Evolutionary conservation across 768 basidiomycete species (phyloP).

Genomic region (Leccinum boreale): DNA sequence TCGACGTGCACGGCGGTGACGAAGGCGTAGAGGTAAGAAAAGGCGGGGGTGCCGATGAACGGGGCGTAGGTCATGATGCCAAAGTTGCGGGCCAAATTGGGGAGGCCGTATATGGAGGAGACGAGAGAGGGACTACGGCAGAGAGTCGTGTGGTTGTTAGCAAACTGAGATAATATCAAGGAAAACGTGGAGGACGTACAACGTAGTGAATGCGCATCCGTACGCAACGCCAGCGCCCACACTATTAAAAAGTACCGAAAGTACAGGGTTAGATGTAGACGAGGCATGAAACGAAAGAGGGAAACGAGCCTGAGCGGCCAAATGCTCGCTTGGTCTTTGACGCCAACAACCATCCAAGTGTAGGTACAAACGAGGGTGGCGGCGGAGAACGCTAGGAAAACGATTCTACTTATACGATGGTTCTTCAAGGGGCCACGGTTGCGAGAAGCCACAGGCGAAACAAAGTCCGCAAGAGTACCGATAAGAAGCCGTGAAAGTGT

Average conservation of each 20-base stretch:
- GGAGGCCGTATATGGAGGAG: constrained; percentile 66
- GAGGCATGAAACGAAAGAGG: neutral
- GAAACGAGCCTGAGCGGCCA: constrained; percentile 65
- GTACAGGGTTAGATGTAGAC: neutral
- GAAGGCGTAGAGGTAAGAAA: constrained; percentile 79
- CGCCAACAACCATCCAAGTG: constrained; percentile 50
- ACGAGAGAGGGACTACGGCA: constrained; percentile 55
- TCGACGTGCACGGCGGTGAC: constrained; percentile 51
- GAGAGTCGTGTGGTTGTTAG: neutral
- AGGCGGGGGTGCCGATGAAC: constrained; percentile 69
- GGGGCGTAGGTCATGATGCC: constrained; percentile 73
- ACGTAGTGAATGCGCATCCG: constrained; percentile 64
- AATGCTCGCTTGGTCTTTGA: constrained; percentile 48
- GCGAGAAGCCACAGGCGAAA: constrained; percentile 60
- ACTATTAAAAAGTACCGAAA: constrained; percentile 32
- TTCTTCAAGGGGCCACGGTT: constrained; percentile 37
- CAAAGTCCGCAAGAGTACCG: constrained; percentile 68
- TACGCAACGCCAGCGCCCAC: constrained; percentile 67
- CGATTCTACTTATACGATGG: constrained; percentile 57
- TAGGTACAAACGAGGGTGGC: constrained; percentile 49
- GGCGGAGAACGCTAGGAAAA: constrained; percentile 53
- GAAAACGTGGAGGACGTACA: constrained; percentile 44
- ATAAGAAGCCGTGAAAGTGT: constrained; percentile 65
- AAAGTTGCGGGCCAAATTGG: constrained; percentile 73
- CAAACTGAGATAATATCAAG: neutral